Evolutionary conservation across 495 filamentous ascomycete species (phyloP).

Genomic region (Penicillium steckii): DNA sequence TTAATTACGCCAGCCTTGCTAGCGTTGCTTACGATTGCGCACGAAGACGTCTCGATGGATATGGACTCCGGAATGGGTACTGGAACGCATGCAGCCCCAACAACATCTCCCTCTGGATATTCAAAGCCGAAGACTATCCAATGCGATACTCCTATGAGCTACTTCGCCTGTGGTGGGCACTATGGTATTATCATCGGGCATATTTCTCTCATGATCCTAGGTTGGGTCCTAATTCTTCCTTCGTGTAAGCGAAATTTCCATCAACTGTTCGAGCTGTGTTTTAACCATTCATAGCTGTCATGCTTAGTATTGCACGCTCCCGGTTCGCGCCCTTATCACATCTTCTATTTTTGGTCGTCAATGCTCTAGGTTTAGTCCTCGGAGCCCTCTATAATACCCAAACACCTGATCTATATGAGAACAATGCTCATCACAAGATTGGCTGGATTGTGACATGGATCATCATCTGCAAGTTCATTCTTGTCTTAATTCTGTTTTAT

Average conservation of each 20-base stretch:
- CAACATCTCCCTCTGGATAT: neutral
- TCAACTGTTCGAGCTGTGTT: neutral
- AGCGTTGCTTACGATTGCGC: too few relatives aligned
- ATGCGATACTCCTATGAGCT: conserved; percentile 52
- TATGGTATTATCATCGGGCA: conserved; percentile 69
- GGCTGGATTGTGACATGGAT: conserved; percentile 84
- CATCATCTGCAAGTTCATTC: conserved; percentile 59
- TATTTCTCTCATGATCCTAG: conserved; percentile 77
- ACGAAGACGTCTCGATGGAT: too few relatives aligned
- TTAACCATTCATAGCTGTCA: conserved; percentile 59
- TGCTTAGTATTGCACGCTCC: conserved; percentile 82
- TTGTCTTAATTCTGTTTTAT: conserved; percentile 61
- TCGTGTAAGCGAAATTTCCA: conserved; percentile 54
- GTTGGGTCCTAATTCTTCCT: conserved; percentile 82
- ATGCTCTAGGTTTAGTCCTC: conserved; percentile 68
- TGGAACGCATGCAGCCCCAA: neutral
- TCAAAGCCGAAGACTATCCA: neutral
- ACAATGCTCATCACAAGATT: conserved; percentile 84
- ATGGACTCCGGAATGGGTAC: too few relatives aligned
- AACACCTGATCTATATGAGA: conserved; percentile 84
- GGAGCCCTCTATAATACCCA: conserved; percentile 75
- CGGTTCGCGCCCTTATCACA: conserved; percentile 69
- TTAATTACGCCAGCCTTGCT: too few relatives aligned
- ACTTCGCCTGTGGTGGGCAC: conserved; percentile 70
- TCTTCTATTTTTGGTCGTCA: conserved; percentile 69